Percentiles rank a stretch among this genome's conserved stretches.
Conservation (phyloP, 2,329 filamentous ascomycete species). For the Hypocreales sp. region DNA sequence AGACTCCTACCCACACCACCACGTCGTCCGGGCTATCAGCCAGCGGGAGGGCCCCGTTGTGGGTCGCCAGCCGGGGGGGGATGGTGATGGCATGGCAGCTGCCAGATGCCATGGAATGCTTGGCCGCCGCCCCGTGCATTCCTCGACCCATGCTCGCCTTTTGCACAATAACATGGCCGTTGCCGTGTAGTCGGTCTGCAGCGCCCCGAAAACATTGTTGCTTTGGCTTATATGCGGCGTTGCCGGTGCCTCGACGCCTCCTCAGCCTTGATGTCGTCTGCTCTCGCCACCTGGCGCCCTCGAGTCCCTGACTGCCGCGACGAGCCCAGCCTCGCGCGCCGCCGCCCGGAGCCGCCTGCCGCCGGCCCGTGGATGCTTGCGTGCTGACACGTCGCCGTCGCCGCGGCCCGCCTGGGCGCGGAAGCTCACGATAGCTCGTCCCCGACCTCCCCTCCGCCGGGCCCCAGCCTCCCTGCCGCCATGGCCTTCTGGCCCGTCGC, state of each 20-base stretch:
- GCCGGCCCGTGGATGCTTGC: too few species aligned
- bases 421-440: too few species aligned
- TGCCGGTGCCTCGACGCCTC: too few species aligned
- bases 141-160: slow-evolving; percentile 1
- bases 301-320: too few species aligned
- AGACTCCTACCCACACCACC: not conserved
- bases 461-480: too few species aligned
- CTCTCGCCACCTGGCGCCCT: too few species aligned
- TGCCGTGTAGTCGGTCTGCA: slow-evolving; percentile 1
- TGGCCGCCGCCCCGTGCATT: slow-evolving; percentile 2
- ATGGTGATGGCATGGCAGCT: not conserved
- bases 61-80: not conserved
- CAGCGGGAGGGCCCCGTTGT: slow-evolving; percentile 1
- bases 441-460: too few species aligned
- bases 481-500: slow-evolving; percentile 22
- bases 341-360: too few species aligned
- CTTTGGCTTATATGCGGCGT: too few species aligned
- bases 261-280: not conserved
- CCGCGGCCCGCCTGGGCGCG: too few species aligned
- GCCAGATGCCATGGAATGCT: slow-evolving; percentile 3
- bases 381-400: too few species aligned
- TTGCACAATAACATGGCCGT: slow-evolving; percentile 2
- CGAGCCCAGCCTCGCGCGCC: not conserved
- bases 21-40: not conserved
- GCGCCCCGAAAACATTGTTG: slow-evolving; percentile 1